Evolutionary conservation across 2,329 filamentous ascomycete species (phyloP), one percentile per base, ranked within the genome.

Genomic region (Colletotrichum sp.): DNA sequence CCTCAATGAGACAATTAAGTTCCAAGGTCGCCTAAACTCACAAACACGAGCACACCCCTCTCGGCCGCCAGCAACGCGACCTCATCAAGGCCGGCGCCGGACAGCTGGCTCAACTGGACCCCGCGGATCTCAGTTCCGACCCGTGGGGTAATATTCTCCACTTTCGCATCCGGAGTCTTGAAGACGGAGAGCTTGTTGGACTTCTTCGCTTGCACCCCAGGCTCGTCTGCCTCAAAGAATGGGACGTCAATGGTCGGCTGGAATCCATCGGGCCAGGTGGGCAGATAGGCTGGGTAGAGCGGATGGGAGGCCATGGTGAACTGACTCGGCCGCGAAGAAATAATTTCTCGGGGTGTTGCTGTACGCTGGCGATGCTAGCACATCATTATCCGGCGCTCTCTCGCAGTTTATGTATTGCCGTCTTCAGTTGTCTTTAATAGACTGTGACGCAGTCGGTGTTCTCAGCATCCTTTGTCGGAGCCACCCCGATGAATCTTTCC

Each of bases 221-320:
- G 83, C 60, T 84, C 83, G 16, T 81, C 79, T 4, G 64, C 79
- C 3, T 82, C 81, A 36, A 83, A 83, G 64, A 74, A 72, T 59
- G 82, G 79, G 2, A 83, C 70, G 7, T 72, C 71, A 9, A 79
- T 67, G 4, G 81, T 80, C 0, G 79, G 76, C 9, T 64, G 71
- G 39, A 79, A 84, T 3, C 82, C 82, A n/a, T 83, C 82, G 0
- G 81, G 79, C 64, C 82, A 79, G 32, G 81, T 84, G 30, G 82
- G 82, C 11, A 84, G 77, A 59, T 84, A 84, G 8, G 79, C 79
- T 52, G 82, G 81, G 72, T 84, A 84, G 8, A 83, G 60, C 8
- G 82, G 82, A 13, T 78, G 75, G 2, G 82, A 78, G 72, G 80
- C 34, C 79, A 81, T 80, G 63, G 22, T 71, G 74, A 30, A 32